Conservation (phyloP, 1,284 basidiomycete species). For the Coniophora puteana region DNA sequence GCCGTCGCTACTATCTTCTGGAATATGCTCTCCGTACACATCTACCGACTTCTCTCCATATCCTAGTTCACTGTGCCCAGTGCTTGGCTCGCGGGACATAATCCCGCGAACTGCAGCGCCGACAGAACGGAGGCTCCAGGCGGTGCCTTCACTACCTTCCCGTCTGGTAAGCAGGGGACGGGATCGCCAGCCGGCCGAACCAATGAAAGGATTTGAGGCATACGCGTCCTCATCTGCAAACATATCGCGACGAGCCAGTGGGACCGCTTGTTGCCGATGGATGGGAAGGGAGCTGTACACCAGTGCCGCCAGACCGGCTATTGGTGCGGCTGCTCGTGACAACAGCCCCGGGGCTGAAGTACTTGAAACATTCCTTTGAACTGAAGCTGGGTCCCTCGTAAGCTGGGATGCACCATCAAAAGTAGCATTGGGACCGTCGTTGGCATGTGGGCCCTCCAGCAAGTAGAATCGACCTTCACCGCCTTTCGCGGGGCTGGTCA, state of each 20-base stretch:
- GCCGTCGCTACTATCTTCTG: conserved; percentile 2
- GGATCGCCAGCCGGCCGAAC: conserved; percentile 40
- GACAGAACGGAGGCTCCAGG: conserved; percentile 54
- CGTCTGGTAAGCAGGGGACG: conserved; percentile 29
- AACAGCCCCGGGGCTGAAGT: no score
- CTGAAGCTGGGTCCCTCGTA: no score
- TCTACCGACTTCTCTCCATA: no score
- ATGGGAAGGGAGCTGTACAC: no score
- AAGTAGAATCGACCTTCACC: no score
- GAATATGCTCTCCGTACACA: conserved; percentile 23
- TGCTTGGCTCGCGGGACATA: conserved; percentile 30
- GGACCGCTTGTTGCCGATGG: not conserved
- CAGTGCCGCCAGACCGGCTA: no score
- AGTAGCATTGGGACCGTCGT: no score
- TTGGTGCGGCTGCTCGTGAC: not conserved
- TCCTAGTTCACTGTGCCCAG: conserved; percentile 30
- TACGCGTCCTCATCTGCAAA: conserved; percentile 71
- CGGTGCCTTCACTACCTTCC: conserved; percentile 27
- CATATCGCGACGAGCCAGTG: conserved; percentile 56
- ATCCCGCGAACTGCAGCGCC: conserved; percentile 35
- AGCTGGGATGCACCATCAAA: no score
- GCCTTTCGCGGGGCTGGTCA: no score
- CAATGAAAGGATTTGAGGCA: no score
- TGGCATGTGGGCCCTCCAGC: no score
- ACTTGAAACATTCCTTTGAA: no score